Conservation (phyloP, 208 protist genomes). For the Trypanosoma grayi region DNA sequence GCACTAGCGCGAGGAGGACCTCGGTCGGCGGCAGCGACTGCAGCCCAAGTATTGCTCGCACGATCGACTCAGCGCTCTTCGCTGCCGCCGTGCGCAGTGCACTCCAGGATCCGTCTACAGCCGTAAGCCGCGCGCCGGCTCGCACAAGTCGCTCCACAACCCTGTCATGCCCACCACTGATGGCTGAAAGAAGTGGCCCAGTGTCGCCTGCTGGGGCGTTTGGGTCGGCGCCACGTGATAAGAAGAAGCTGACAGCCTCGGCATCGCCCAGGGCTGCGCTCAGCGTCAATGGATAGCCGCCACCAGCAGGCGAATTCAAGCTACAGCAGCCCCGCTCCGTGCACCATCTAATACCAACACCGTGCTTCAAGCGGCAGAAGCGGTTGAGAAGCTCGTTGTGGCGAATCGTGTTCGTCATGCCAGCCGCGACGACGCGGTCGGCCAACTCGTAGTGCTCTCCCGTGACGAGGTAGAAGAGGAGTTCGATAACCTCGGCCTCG, state of each 20-base stretch:
- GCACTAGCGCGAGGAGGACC: constrained; percentile 35
- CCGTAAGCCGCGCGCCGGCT: constrained; percentile 30
- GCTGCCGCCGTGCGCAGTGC: constrained; percentile 44
- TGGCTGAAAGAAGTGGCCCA: constrained; percentile 36
- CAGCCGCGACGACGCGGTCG: constrained; percentile 24
- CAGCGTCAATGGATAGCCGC: constrained; percentile 35
- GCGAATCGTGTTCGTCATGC: constrained; percentile 20
- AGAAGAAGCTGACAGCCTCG: constrained; percentile 35
- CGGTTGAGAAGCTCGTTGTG: constrained; percentile 57
- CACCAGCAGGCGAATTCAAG: constrained; percentile 22
- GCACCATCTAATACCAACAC: constrained; percentile 59
- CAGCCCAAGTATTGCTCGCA: constrained; percentile 47
- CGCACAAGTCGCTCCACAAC: constrained; percentile 44
- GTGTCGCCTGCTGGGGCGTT: constrained; percentile 19
- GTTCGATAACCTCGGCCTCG: constrained; percentile 37
- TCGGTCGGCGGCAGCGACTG: constrained; percentile 27
- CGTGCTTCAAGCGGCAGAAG: constrained; percentile 29
- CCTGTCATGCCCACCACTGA: constrained; percentile 34
- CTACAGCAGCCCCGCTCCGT: constrained; percentile 40
- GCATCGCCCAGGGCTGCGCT: constrained; percentile 45
- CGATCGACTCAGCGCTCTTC: constrained; percentile 36
- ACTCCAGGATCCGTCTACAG: constrained; percentile 37
- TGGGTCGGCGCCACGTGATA: constrained; percentile 41
- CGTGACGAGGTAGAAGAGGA: constrained; percentile 44
- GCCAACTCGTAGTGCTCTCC: constrained; percentile 36